Conservation (phyloP, 345 rosid genomes). For the Ceriops zippeliana region DNA sequence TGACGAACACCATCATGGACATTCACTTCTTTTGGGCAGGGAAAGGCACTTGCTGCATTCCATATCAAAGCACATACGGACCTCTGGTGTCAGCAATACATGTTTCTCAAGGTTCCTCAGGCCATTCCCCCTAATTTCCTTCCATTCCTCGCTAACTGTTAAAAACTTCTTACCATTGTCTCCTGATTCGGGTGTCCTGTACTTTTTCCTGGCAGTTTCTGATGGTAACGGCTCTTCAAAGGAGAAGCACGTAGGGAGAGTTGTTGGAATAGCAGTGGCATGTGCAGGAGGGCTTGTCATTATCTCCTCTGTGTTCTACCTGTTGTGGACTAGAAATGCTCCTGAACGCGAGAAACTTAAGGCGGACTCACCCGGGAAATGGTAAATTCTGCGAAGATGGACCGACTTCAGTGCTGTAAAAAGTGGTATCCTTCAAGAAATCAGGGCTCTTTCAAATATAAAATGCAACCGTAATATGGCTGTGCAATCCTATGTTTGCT, state of each 20-base stretch:
- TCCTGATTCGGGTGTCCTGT: neutral
- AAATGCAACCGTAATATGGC: no score
- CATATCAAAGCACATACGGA: conserved; percentile 48
- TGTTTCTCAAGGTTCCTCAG: conserved; percentile 39
- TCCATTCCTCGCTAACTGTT: neutral
- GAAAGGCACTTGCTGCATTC: conserved; percentile 65
- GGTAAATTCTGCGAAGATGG: neutral
- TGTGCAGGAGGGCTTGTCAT: conserved; percentile 28
- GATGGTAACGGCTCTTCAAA: conserved; percentile 15
- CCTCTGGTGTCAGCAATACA: conserved; percentile 55
- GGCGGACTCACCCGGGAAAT: conserved; percentile 27
- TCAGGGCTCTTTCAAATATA: neutral
- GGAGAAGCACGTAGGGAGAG: conserved; percentile 24
- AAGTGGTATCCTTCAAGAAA: neutral
- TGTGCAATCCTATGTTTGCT: no score
- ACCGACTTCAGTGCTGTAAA: neutral
- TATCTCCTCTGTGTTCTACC: conserved; percentile 30
- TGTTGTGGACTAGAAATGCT: conserved; percentile 33
- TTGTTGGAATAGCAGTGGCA: conserved; percentile 42
- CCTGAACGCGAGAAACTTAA: conserved; percentile 16
- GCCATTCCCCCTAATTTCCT: neutral
- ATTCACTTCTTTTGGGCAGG: conserved; percentile 61
- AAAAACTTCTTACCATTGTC: neutral
- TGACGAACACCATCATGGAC: conserved; percentile 48
- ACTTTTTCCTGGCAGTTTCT: conserved; percentile 13